A percentile compares a stretch with the other conserved stretches of the same genome.
These are phyloP conservation scores for Backusella westeae DNA, from an alignment of 192 early-diverging fungal species.

Conservation along the genomic window DNA sequence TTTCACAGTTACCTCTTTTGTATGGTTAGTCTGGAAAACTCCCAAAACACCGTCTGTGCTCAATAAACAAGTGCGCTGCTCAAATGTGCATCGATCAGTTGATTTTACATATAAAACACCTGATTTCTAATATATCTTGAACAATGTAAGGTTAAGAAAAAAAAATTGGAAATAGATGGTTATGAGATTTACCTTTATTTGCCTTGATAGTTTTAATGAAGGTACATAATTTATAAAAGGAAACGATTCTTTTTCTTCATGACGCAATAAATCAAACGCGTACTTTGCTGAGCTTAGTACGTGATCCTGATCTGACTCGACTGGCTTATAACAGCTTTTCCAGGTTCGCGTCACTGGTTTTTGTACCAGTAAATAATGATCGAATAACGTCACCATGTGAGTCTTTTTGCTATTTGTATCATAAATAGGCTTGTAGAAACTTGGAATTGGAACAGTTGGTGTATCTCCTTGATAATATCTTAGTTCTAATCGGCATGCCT, in stretches of 20 bases:
- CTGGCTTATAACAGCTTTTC: not conserved
- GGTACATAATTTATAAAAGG: not conserved
- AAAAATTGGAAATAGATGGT: not conserved
- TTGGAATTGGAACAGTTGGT: not conserved
- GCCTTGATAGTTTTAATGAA: not conserved
- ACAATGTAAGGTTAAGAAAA: not conserved
- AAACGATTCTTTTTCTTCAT: not conserved
- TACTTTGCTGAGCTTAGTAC: not conserved
- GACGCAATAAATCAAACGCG: not conserved
- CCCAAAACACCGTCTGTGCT: constrained; percentile 7
- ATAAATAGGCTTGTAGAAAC: not conserved
- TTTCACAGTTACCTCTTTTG: not conserved
- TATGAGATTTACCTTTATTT: not conserved
- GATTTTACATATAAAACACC: not conserved
- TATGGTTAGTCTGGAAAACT: not conserved
- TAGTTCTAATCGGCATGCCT: not conserved
- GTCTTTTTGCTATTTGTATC: not conserved
- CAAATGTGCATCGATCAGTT: not conserved
- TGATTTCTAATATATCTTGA: not conserved
- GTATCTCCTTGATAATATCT: not conserved
- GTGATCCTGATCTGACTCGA: not conserved
- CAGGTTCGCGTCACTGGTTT: not conserved
- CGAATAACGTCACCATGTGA: not conserved
- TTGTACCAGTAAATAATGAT: not conserved
- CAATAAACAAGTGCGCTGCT: not conserved